Evolutionary conservation across 2,329 filamentous ascomycete species (phyloP).

Genomic region (Coniella vitis): DNA sequence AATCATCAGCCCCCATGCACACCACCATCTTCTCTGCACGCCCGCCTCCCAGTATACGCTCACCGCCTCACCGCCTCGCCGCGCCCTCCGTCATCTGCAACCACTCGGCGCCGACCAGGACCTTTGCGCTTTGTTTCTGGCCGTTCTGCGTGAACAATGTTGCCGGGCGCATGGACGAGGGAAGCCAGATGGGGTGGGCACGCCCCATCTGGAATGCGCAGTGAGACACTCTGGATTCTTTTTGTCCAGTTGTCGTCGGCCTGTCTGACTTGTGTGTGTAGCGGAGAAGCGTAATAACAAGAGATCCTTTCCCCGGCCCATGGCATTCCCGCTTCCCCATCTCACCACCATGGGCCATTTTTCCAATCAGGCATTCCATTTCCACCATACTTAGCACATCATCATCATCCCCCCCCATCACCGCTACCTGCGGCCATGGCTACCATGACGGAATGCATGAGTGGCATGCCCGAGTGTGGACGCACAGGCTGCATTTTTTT

Average conservation of each 20-base stretch:
- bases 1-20: neutral
- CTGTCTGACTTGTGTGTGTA: neutral
- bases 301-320: conserved; percentile 4
- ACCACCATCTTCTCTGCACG: neutral
- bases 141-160: neutral
- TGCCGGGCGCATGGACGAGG: no score
- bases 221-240: conserved; percentile 13
- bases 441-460: neutral
- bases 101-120: conserved; percentile 7
- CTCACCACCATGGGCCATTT: neutral
- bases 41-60: conserved; percentile 9
- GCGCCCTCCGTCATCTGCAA: conserved; percentile 12
- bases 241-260: neutral
- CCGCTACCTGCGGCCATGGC: neutral
- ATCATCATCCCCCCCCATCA: neutral
- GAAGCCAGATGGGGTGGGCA: no score
- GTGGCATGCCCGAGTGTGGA: neutral
- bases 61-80: conserved; percentile 17
- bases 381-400: no score
- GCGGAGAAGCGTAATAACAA: neutral
- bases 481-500: neutral
- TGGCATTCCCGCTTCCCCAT: neutral
- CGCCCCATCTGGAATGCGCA: conserved; percentile 10
- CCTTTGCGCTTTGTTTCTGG: neutral
- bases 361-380: neutral